Percentiles rank a stretch among this genome's conserved stretches.
Conservation (phyloP, 140 eudicot genomes). For the Bidens hawaiensis region DNA sequence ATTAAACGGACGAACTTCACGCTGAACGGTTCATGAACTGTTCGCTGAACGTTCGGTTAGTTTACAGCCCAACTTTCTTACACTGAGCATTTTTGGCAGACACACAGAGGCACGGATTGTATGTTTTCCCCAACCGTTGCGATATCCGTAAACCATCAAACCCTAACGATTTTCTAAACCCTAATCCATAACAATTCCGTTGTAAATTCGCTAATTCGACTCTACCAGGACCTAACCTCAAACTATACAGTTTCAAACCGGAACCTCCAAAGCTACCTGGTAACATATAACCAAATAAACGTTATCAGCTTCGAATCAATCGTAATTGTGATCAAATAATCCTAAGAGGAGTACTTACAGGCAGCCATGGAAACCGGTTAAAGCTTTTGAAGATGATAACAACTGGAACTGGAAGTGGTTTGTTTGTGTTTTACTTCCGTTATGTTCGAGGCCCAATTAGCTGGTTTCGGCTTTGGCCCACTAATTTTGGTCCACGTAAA, state of each 20-base stretch:
- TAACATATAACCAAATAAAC: too few relatives aligned
- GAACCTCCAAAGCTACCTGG: slow-evolving; percentile 50
- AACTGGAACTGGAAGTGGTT: slow-evolving; percentile 16
- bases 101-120: slow-evolving; percentile 33
- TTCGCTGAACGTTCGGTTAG: too few relatives aligned
- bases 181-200: slow-evolving; percentile 21
- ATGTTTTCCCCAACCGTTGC: slow-evolving; percentile 25
- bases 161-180: neutral
- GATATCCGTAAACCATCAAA: slow-evolving; percentile 27
- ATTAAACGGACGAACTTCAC: too few relatives aligned
- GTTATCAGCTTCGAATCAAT: too few relatives aligned
- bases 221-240: slow-evolving; percentile 34
- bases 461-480: slow-evolving; percentile 23
- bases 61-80: neutral
- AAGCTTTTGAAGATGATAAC: neutral
- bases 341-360: slow-evolving; percentile 24
- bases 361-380: slow-evolving; percentile 37
- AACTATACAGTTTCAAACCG: slow-evolving; percentile 26
- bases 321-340: too few relatives aligned
- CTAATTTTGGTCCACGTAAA: neutral
- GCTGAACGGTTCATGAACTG: too few relatives aligned
- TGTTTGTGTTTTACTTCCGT: slow-evolving; percentile 7
- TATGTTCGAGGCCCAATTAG: slow-evolving; percentile 29
- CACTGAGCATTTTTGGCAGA: slow-evolving; percentile 28
- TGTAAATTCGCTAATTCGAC: slow-evolving; percentile 23